These are phyloP conservation scores for Penicillium sclerotiorum DNA, from an alignment of 2,329 filamentous ascomycete genomes.

Conservation along the genomic window DNA sequence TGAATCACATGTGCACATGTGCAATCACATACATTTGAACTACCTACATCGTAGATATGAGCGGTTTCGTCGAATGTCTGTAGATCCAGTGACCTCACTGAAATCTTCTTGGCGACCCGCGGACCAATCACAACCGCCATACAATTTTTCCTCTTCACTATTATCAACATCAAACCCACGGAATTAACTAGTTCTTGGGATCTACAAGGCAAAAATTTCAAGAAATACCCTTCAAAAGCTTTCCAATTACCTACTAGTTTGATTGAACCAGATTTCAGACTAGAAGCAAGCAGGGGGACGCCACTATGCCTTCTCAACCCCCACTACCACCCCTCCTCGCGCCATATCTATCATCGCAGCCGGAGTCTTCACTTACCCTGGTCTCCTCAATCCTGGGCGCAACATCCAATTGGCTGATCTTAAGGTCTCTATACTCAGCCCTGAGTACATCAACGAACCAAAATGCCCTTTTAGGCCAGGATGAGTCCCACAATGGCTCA, in stretches of 20 bases:
- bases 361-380: constrained; percentile 43
- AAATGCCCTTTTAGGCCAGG: constrained; percentile 23
- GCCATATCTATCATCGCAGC: constrained; percentile 40
- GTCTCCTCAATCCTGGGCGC: constrained; percentile 50
- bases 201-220: too few relatives aligned
- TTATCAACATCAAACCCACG: constrained; percentile 14
- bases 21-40: too few relatives aligned
- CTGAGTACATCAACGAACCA: constrained; percentile 34
- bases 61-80: too few relatives aligned
- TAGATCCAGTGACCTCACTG: not conserved
- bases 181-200: too few relatives aligned
- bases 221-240: not conserved
- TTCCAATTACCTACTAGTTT: not conserved
- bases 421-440: constrained; percentile 55
- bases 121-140: constrained; percentile 28
- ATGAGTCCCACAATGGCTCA: constrained; percentile 32
- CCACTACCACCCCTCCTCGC: constrained; percentile 44
- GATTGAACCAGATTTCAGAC: not conserved
- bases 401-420: constrained; percentile 59
- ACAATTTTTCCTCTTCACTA: constrained; percentile 28
- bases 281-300: not conserved
- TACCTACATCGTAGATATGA: too few relatives aligned
- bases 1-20: too few relatives aligned
- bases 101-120: constrained; percentile 26
- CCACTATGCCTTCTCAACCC: constrained; percentile 42